Percentiles rank a stretch among this genome's conserved stretches.
phyloP scores from a whole-genome alignment of 768 basidiomycete genomes.

The Saitozyma podzolica region DNA sequence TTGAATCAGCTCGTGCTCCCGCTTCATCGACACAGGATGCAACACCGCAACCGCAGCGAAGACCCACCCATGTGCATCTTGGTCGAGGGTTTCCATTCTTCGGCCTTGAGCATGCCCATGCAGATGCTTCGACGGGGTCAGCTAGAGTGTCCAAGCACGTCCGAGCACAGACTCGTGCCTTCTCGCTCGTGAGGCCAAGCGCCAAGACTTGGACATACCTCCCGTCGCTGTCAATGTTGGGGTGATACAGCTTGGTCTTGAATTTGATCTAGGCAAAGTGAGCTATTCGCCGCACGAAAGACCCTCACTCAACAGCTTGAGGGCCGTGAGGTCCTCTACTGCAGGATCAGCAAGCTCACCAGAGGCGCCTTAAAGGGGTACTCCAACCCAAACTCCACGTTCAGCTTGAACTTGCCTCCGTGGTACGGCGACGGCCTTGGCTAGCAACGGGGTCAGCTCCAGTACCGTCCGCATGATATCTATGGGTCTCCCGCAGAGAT shows the following conservation, averaged over 20 bases:
- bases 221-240: conserved; percentile 53
- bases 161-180: no score
- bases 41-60: not conserved
- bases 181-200: not conserved
- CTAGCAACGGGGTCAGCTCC: conserved; percentile 6
- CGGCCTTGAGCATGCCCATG: conserved; percentile 52
- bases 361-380: conserved; percentile 52
- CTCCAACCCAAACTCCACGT: conserved; percentile 46
- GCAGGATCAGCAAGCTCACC: conserved; percentile 28
- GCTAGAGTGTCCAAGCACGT: not conserved
- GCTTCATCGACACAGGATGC: not conserved
- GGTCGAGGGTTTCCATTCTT: conserved; percentile 53
- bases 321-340: not conserved
- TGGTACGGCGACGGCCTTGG: conserved; percentile 46
- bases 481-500: no score
- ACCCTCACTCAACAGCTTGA: no score
- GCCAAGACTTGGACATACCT: conserved; percentile 38
- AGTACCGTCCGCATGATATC: not conserved
- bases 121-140: conserved; percentile 41
- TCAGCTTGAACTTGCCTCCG: conserved; percentile 49
- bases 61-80: conserved; percentile 48
- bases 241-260: conserved; percentile 52
- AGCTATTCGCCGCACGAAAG: not conserved
- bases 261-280: conserved; percentile 44
- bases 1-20: not conserved